A percentile compares a stretch with the other conserved stretches of the same genome.
These are phyloP conservation scores for Botrytis galanthina DNA, from an alignment of 2,329 filamentous ascomycete species.

Conservation along the genomic window DNA sequence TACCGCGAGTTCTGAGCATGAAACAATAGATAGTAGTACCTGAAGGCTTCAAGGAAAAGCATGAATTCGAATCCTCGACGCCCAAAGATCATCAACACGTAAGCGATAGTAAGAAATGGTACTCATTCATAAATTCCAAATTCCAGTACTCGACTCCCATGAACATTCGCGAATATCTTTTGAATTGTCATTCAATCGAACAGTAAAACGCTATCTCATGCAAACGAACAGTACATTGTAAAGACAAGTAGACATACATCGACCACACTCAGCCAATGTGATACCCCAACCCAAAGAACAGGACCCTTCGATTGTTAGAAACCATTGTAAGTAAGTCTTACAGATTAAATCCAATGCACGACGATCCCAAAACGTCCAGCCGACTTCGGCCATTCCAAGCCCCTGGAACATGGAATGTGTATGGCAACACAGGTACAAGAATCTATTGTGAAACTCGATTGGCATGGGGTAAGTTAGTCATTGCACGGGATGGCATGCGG, in stretches of 20 bases:
- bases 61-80: not conserved
- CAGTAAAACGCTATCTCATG: not conserved
- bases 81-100: not conserved
- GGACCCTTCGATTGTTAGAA: no score
- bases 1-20: no score
- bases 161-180: not conserved
- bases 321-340: not conserved
- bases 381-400: conserved; percentile 4
- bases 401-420: conserved; percentile 1
- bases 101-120: not conserved
- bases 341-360: not conserved
- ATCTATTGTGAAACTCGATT: not conserved
- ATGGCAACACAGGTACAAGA: not conserved
- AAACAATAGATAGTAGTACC: not conserved
- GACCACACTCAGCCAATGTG: not conserved
- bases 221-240: no score
- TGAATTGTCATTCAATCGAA: not conserved
- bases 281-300: not conserved
- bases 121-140: not conserved
- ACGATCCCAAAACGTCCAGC: not conserved
- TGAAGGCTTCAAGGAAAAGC: not conserved
- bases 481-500: not conserved
- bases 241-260: not conserved
- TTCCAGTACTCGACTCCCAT: no score
- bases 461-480: conserved; percentile 4